Conservation (phyloP, 495 filamentous ascomycete genomes). For the Chlorociboria aeruginascens region DNA sequence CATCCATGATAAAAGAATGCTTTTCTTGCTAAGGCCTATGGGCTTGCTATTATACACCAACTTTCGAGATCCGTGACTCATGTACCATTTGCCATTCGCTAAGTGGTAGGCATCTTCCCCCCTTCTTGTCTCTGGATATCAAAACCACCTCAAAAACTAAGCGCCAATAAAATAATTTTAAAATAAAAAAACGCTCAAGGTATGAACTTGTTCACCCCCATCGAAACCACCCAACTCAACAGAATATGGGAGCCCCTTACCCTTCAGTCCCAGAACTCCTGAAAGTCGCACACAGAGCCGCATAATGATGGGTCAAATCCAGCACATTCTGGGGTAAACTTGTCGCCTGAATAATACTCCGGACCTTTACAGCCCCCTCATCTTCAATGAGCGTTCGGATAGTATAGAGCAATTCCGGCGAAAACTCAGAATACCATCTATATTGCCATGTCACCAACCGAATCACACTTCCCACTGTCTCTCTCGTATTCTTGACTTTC, state of each 20-base stretch:
- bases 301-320: conserved; percentile 93
- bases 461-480: conserved; percentile 70
- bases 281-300: conserved; percentile 85
- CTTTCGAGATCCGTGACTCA: too few relatives aligned
- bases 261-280: conserved; percentile 88
- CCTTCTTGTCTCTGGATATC: too few relatives aligned
- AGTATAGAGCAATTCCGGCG: conserved; percentile 71
- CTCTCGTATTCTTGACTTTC: conserved; percentile 56
- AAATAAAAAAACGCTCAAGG: too few relatives aligned
- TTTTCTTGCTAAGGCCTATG: too few relatives aligned
- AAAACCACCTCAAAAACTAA: too few relatives aligned
- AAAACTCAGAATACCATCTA: conserved; percentile 99
- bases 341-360: conserved; percentile 93
- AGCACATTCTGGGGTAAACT: conserved; percentile 85
- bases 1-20: too few relatives aligned
- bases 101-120: too few relatives aligned
- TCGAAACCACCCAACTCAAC: not conserved
- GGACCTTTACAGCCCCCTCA: conserved; percentile 92
- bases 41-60: too few relatives aligned
- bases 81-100: too few relatives aligned
- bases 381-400: conserved; percentile 91
- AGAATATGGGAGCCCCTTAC: conserved; percentile 23
- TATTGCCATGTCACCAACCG: conserved; percentile 94
- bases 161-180: too few relatives aligned
- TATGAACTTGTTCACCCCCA: too few relatives aligned